Conservation (phyloP, 176 grass and related monocot genomes). For the Carex kokanica region DNA sequence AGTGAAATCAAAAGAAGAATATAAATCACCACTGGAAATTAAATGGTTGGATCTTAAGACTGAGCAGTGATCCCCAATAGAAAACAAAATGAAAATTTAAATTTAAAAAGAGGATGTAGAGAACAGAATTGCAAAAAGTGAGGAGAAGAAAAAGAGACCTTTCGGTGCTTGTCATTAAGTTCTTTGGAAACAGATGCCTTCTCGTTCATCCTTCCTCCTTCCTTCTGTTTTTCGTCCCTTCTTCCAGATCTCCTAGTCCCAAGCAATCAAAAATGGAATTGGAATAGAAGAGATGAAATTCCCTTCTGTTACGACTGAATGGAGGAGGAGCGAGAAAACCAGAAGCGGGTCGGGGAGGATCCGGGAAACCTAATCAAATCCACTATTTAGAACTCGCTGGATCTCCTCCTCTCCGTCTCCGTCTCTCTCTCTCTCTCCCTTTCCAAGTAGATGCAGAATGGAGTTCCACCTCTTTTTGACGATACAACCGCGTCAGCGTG, state of each 20-base stretch:
- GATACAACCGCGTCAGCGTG: not conserved
- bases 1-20: not conserved
- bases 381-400: not conserved
- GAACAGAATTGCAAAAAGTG: not conserved
- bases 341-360: not conserved
- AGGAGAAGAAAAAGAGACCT: slow-evolving; percentile 34
- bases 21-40: not conserved
- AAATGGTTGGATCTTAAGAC: not conserved
- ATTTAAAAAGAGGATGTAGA: not conserved
- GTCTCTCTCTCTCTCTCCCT: not conserved
- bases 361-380: not conserved
- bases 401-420: not conserved
- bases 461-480: not conserved
- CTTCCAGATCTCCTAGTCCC: slow-evolving; percentile 2
- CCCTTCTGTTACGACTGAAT: not conserved
- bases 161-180: slow-evolving; percentile 90
- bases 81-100: not conserved
- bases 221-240: not conserved
- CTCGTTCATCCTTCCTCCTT: slow-evolving; percentile 54
- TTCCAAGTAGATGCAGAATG: slow-evolving; percentile 14
- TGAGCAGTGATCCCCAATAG: not conserved
- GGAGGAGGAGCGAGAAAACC: not conserved
- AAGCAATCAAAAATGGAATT: not conserved
- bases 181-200: slow-evolving; percentile 94
- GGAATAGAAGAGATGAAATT: not conserved